Base-by-base conservation (phyloP, 164 flowering plant species). In the Sextonia rubra region DNA sequence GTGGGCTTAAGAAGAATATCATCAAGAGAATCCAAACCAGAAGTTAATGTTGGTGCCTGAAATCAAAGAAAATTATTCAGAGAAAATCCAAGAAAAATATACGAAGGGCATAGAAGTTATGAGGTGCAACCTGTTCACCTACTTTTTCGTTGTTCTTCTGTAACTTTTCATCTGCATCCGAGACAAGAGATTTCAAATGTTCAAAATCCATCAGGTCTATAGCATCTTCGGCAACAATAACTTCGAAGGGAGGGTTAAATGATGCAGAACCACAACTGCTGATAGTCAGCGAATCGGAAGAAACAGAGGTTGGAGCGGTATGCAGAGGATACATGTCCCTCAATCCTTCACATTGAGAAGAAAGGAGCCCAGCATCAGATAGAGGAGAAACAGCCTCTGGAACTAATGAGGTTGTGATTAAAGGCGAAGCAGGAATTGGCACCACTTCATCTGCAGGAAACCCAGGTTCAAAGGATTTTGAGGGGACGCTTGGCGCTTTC, bases 81-180 rank as follows among this genome's bases (percentile, higher is more conserved):
- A 44, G 37, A 27, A n/a, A 7, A 69, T 3, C 17, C 56, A 23
- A 64, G 12, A 22, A 20, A 37, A 24, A 26, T 2, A 48, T 22
- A 62, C n/a, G 27, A 37, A 7, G 18, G 37, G n/a, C 4, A 30
- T 12, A 64, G 26, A 23, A 30, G 37, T 67, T 15, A 15, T 18
- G 71, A 65, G 64, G 11, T 1, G 47, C 69, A 58, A 78, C 81
- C 78, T 75, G 75, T 74, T 48, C 64, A 24, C 37, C 73, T n/a
- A 48, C 24, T 47, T 68, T 75, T 29, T 60, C 73, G 32, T 47
- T 24, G 69, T 69, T 73, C 24, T 56, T 69, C 64, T 20, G 37
- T 67, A 69, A 15, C 37, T 69, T 72, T 48, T 67, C 71, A 69
- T 75, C 58, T 32, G 68, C 69, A 64, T 69, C 26, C 25, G 69